These are phyloP conservation scores for Parathielavia appendiculata DNA, from an alignment of 495 filamentous ascomycete species.

Conservation along the genomic window DNA sequence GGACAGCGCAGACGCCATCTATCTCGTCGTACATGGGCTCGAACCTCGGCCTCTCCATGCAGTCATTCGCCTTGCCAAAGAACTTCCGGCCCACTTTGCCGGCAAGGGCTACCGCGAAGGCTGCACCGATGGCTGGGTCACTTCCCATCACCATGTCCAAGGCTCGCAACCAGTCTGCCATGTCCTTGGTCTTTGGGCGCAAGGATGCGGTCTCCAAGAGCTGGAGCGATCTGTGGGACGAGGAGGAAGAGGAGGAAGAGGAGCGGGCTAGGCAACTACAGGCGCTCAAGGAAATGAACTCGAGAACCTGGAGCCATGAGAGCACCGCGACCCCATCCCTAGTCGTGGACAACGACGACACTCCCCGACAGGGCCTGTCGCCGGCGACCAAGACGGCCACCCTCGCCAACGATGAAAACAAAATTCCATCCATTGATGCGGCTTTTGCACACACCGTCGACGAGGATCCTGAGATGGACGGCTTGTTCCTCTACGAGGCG, in stretches of 20 bases:
- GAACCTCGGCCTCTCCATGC: constrained; percentile 64
- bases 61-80: constrained; percentile 45
- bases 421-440: constrained; percentile 38
- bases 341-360: constrained; percentile 36
- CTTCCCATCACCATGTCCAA: constrained; percentile 67
- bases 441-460: constrained; percentile 46
- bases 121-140: constrained; percentile 60
- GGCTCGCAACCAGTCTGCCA: constrained; percentile 54
- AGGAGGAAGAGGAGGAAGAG: constrained; percentile 65
- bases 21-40: constrained; percentile 76
- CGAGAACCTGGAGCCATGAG: constrained; percentile 76
- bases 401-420: constrained; percentile 35
- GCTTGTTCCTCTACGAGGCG: constrained; percentile 63
- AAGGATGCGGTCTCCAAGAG: constrained; percentile 80
- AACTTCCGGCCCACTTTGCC: constrained; percentile 38
- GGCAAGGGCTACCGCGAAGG: constrained; percentile 27
- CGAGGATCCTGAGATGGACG: constrained; percentile 55
- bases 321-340: constrained; percentile 48
- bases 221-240: constrained; percentile 95
- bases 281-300: constrained; percentile 66
- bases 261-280: constrained; percentile 55
- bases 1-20: constrained; percentile 63
- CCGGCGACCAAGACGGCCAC: constrained; percentile 47
- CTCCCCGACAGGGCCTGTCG: constrained; percentile 47
- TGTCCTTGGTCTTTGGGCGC: constrained; percentile 75